Evolutionary conservation across 2,329 filamentous ascomycete genomes (phyloP).

Genomic region (Penicillium vulpinum): DNA sequence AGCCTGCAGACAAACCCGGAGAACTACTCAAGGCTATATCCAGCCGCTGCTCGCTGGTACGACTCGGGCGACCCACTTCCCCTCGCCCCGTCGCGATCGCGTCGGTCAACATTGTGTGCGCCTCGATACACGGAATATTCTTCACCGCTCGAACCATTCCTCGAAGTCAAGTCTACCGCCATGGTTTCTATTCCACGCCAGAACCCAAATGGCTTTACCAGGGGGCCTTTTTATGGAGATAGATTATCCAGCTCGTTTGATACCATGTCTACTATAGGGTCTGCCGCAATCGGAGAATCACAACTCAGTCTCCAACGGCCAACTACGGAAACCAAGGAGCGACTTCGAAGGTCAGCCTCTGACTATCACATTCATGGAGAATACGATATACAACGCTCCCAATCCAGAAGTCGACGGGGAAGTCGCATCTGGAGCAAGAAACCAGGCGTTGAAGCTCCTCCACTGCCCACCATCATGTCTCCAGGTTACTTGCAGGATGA

Average conservation of each 20-base stretch:
- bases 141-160: not conserved
- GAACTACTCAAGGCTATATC: conserved; percentile 16
- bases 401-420: conserved; percentile 15
- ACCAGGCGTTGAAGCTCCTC: conserved; percentile 19
- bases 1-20: conserved; percentile 20
- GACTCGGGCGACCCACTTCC: conserved; percentile 15
- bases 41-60: conserved; percentile 15
- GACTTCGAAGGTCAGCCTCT: conserved; percentile 14
- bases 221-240: conserved; percentile 14
- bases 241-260: conserved; percentile 9
- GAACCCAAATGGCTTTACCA: conserved; percentile 3
- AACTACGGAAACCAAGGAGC: not conserved
- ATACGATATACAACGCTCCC: conserved; percentile 9
- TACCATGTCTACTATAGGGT: not conserved
- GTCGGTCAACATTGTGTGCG: conserved; percentile 26
- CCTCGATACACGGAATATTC: conserved; percentile 26
- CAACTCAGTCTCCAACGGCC: conserved; percentile 3
- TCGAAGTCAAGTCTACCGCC: not conserved
- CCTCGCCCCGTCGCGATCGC: conserved; percentile 6
- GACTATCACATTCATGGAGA: conserved; percentile 7
- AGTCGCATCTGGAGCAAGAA: conserved; percentile 19
- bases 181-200: not conserved
- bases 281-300: conserved; percentile 7
- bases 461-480: conserved; percentile 23
- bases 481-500: conserved; percentile 13